A percentile compares a stretch with the other conserved stretches of the same genome.
These are phyloP conservation scores for Trichophaea hybrida DNA, from an alignment of 2,329 filamentous ascomycete genomes.

Conservation along the genomic window DNA sequence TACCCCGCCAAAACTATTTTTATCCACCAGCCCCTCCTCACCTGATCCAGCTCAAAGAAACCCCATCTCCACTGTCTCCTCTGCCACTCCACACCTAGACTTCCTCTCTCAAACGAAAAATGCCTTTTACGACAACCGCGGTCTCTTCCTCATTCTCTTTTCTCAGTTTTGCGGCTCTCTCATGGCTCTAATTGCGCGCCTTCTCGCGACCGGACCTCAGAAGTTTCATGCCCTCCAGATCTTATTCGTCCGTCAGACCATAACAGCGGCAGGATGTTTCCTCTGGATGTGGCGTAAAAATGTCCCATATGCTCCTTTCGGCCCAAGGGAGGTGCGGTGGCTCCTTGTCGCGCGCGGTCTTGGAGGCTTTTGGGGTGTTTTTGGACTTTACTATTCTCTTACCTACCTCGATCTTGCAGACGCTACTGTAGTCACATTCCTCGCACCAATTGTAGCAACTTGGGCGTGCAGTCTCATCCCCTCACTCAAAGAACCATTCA, in stretches of 20 bases:
- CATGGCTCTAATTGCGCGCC: conserved; percentile 70
- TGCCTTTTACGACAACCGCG: conserved; percentile 43
- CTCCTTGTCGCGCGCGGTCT: conserved; percentile 55
- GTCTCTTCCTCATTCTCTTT: conserved; percentile 55
- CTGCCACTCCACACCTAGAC: not conserved
- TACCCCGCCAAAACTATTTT: not conserved
- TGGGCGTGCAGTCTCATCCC: conserved; percentile 65
- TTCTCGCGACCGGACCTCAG: conserved; percentile 55
- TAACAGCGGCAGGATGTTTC: conserved; percentile 53
- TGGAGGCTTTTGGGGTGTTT: conserved; percentile 28
- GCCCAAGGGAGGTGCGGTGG: conserved; percentile 48
- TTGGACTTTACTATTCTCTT: conserved; percentile 37
- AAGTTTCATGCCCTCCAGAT: conserved; percentile 74
- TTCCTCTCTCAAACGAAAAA: not conserved
- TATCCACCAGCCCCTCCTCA: not conserved
- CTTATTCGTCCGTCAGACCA: conserved; percentile 62
- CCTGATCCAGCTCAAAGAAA: not conserved
- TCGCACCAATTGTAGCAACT: conserved; percentile 63
- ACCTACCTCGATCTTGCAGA: conserved; percentile 74
- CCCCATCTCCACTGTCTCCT: not conserved
- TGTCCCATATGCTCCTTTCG: conserved; percentile 56
- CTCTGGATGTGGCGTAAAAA: conserved; percentile 59
- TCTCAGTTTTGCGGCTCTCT: conserved; percentile 68
- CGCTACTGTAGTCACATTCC: conserved; percentile 78
- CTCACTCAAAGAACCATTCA: conserved; percentile 58